These are phyloP conservation scores for Chytriomyces confervae DNA, from an alignment of 192 early-diverging fungal genomes.

Conservation along the genomic window DNA sequence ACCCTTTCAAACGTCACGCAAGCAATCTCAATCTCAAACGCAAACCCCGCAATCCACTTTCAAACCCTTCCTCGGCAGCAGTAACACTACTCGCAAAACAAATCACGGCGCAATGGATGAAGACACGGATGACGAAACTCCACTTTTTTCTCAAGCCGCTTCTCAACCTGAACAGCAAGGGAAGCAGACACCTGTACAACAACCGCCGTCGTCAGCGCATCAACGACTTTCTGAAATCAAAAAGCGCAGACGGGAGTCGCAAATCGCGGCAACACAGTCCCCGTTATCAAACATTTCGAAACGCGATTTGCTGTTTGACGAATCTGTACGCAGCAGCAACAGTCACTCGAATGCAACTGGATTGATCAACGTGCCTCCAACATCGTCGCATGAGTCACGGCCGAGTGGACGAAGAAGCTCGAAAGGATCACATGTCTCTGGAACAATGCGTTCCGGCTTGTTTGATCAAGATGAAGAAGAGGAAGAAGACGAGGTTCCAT, in stretches of 20 bases:
- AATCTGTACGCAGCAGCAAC: neutral
- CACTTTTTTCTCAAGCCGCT: slow-evolving; percentile 20
- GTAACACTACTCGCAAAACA: neutral
- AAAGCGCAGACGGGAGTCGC: neutral
- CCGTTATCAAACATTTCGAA: neutral
- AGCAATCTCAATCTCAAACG: neutral
- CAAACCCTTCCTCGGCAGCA: neutral
- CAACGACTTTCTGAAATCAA: neutral
- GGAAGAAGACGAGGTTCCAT: slow-evolving; percentile 5
- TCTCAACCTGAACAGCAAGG: neutral
- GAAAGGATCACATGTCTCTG: neutral
- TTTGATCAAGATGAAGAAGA: slow-evolving; percentile 5
- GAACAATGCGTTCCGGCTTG: neutral
- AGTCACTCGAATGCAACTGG: neutral
- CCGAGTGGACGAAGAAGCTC: neutral
- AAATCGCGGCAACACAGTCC: neutral
- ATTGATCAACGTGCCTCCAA: neutral
- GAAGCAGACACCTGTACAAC: neutral
- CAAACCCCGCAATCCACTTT: neutral
- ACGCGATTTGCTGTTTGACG: neutral
- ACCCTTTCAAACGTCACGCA: neutral
- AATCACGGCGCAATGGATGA: neutral
- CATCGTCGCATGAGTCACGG: neutral
- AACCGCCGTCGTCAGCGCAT: neutral
- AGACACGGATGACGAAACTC: slow-evolving; percentile 10